Evolutionary conservation across 306 rosid genomes (phyloP), one percentile per base, ranked within the genome.

Genomic region (Geum urbanum): DNA sequence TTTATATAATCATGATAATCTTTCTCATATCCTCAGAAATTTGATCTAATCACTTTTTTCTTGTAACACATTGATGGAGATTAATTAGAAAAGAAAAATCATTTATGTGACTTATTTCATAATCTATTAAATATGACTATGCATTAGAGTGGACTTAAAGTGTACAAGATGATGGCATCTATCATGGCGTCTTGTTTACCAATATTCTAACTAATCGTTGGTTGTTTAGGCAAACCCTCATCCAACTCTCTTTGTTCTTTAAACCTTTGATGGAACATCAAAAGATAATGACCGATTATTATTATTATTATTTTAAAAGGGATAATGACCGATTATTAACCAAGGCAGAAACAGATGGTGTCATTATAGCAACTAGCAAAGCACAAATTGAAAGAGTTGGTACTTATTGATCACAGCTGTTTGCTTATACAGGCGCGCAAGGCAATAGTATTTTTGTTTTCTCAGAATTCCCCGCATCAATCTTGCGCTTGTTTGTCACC

Each of bases 161-260:
- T 11, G 70, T 73, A 24, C 27, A 68, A 9, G 53, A 52, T 69
- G 76, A 45, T 65, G 76, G 72, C 73, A 76, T 76, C 41, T 43
- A 14, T 68, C 1, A 37, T 20, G 63, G 10, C 52, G 37, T 57
- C 67, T 72, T 63, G 76, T 70, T 65, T 57, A 78, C 76, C 75
- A 76, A 76, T 18, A 69, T 24, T 62, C 72, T 45, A 80, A 82
- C 80, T 41, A 82, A 72, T 72, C 69, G 54, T 20, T 52, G 50
- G 58, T 80, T 74, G 72, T 66, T 66, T 66, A 72, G 39, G 47
- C 67, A 54, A 61, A 62, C 67, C 53, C 43, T 27, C 19, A 19
- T 67, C 51, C 69, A 19, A 59, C 22, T 50, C 73, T 55, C 39
- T 16, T 50, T 64, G 57, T 72, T 47, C 49, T 76, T 76, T 45